phyloP scores from a whole-genome alignment of 2,329 filamentous ascomycete species.

The Chaetomium olivaceum region DNA sequence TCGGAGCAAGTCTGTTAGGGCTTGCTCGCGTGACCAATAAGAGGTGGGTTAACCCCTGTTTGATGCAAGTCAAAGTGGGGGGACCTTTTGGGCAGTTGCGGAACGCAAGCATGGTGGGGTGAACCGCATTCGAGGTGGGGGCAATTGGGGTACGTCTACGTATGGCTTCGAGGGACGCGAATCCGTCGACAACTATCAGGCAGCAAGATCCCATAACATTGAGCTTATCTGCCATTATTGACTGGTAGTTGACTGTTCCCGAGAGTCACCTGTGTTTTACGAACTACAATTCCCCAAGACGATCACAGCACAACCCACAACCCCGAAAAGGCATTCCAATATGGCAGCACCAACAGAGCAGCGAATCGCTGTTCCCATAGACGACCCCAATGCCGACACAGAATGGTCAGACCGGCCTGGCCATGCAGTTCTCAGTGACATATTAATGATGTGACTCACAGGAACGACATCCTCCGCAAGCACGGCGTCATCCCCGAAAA shows the following conservation, averaged over 20 bases:
- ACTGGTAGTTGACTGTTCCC: no score
- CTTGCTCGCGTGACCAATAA: conserved; percentile 32
- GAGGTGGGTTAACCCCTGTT: conserved; percentile 4
- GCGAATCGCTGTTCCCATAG: conserved; percentile 77
- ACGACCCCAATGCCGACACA: conserved; percentile 94
- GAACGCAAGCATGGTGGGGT: conserved; percentile 22
- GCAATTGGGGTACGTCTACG: conserved; percentile 14
- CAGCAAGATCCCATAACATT: conserved; percentile 13
- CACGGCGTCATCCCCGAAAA: conserved; percentile 98
- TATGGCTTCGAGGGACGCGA: conserved; percentile 3
- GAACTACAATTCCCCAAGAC: not conserved
- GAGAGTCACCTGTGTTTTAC: not conserved
- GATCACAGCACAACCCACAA: not conserved
- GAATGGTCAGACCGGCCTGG: conserved; percentile 69
- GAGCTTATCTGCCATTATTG: not conserved
- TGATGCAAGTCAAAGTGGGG: conserved; percentile 19
- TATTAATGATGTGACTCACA: conserved; percentile 41
- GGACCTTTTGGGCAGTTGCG: conserved; percentile 9
- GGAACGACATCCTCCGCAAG: conserved; percentile 98
- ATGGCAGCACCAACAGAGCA: conserved; percentile 67
- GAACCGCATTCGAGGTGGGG: conserved; percentile 12
- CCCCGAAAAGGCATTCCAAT: conserved; percentile 1
- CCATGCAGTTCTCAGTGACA: not conserved
- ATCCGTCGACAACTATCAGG: conserved; percentile 17
- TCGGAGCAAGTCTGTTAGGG: conserved; percentile 38